Conservation (phyloP, 1,284 basidiomycete genomes). For the Apiotrichum domesticum region DNA sequence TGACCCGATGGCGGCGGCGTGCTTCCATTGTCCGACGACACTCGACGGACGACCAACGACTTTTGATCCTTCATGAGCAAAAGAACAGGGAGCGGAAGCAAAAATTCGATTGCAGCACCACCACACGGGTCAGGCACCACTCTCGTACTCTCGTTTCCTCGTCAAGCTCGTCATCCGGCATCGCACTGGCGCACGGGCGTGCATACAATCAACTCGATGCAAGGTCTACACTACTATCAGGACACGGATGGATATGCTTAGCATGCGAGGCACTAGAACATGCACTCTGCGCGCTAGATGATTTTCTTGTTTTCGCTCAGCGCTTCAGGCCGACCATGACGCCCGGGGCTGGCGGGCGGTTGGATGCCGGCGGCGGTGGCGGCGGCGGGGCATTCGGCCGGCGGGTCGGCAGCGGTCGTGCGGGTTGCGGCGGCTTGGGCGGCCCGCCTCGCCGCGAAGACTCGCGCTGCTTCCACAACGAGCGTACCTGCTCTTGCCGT, state of each 20-base stretch:
- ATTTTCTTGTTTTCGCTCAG: slow-evolving; percentile 1
- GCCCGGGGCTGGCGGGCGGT: slow-evolving; percentile 6
- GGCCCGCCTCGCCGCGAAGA: slow-evolving; percentile 7
- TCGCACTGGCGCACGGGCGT: too few relatives aligned
- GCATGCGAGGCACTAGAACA: too few relatives aligned
- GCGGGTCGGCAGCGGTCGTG: neutral
- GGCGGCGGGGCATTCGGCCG: neutral
- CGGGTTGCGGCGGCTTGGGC: slow-evolving; percentile 16
- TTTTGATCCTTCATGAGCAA: too few relatives aligned
- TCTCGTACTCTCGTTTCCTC: neutral
- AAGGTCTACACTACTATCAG: too few relatives aligned
- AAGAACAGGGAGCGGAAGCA: too few relatives aligned
- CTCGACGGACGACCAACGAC: too few relatives aligned
- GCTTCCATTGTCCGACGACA: neutral
- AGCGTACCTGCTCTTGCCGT: slow-evolving; percentile 32
- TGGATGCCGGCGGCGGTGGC: slow-evolving; percentile 6
- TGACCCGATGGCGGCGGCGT: neutral
- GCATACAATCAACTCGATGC: too few relatives aligned
- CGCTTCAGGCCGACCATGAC: slow-evolving; percentile 32
- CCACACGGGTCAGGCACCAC: too few relatives aligned
- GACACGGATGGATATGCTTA: too few relatives aligned
- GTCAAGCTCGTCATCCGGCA: too few relatives aligned
- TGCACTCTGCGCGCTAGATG: too few relatives aligned
- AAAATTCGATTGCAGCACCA: neutral
- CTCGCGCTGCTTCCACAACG: slow-evolving; percentile 40